Evolutionary conservation across 2,329 filamentous ascomycete genomes (phyloP).

Genomic region (Emergomyces orientalis): DNA sequence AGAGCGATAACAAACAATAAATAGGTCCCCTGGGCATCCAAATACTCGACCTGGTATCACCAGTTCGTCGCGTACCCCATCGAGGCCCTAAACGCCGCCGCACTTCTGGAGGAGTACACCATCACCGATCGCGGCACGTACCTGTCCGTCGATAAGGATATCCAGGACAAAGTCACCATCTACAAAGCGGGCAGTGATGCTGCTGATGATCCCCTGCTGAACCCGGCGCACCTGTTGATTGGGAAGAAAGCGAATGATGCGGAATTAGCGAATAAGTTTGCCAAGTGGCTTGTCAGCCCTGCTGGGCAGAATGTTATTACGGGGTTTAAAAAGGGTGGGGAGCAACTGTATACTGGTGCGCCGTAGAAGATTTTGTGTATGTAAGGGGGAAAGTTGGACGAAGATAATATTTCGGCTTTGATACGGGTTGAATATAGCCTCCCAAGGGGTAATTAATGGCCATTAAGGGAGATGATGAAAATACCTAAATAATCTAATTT

Average conservation of each 20-base stretch:
- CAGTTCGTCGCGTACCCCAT: conserved; percentile 40
- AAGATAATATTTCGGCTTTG: too few relatives aligned
- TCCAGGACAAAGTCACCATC: conserved; percentile 29
- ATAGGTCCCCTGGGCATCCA: conserved; percentile 38
- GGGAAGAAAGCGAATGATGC: conserved; percentile 29
- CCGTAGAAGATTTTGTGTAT: conserved; percentile 18
- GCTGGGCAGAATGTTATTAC: conserved; percentile 31
- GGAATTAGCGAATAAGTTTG: conserved; percentile 30
- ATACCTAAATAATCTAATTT: too few relatives aligned
- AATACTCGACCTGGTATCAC: conserved; percentile 42
- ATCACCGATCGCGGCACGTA: conserved; percentile 41
- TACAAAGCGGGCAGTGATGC: conserved; percentile 27
- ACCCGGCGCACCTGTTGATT: conserved; percentile 38
- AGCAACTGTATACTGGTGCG: conserved; percentile 32
- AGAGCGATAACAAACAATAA: background rate
- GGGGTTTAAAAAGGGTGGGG: conserved; percentile 31
- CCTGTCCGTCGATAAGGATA: conserved; percentile 28
- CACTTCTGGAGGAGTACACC: conserved; percentile 38
- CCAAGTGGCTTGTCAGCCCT: conserved; percentile 31
- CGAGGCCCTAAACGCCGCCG: conserved; percentile 38
- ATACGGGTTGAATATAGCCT: too few relatives aligned
- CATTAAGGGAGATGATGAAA: too few relatives aligned
- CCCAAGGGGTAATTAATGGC: too few relatives aligned
- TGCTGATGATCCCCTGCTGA: conserved; percentile 32
- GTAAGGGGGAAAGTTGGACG: too few relatives aligned